phyloP scores from a whole-genome alignment of 306 rosid species.

The Hippophae gyantsensis region DNA sequence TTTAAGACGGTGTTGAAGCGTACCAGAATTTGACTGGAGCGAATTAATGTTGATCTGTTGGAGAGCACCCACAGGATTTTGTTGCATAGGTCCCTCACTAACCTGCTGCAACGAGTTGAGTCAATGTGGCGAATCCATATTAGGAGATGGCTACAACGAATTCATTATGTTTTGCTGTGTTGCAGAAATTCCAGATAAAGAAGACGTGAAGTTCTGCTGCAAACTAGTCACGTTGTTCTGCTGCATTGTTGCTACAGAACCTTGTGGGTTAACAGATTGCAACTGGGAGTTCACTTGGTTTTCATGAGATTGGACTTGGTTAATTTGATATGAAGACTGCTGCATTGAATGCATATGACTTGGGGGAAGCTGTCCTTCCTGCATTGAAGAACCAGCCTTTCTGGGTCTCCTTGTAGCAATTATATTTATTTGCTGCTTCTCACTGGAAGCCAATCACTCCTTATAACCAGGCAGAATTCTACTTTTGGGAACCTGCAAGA shows the following conservation, averaged over 20 bases:
- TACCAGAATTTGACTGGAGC: conserved; percentile 46
- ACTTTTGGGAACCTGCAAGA: conserved; percentile 45
- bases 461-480: conserved; percentile 8
- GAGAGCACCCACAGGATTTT: conserved; percentile 48
- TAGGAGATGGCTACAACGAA: conserved; percentile 49
- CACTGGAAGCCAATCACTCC: conserved; percentile 43
- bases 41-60: conserved; percentile 46
- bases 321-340: conserved; percentile 58
- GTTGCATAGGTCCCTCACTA: conserved; percentile 56
- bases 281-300: conserved; percentile 64
- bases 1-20: conserved; percentile 61
- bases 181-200: conserved; percentile 41
- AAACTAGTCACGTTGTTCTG: conserved; percentile 46
- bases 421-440: conserved; percentile 44
- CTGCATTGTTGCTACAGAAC: conserved; percentile 39
- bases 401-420: conserved; percentile 38
- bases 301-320: conserved; percentile 58
- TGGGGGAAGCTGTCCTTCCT: conserved; percentile 59
- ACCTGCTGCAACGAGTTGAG: conserved; percentile 53
- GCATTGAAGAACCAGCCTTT: conserved; percentile 40
- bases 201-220: conserved; percentile 57
- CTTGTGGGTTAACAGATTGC: conserved; percentile 51
- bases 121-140: conserved; percentile 55
- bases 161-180: conserved; percentile 53
- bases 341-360: conserved; percentile 57